Evolutionary conservation across 1,139 yeast species (phyloP), one percentile per base, ranked within the genome.

Genomic region (Insectozyma bohioensis): DNA sequence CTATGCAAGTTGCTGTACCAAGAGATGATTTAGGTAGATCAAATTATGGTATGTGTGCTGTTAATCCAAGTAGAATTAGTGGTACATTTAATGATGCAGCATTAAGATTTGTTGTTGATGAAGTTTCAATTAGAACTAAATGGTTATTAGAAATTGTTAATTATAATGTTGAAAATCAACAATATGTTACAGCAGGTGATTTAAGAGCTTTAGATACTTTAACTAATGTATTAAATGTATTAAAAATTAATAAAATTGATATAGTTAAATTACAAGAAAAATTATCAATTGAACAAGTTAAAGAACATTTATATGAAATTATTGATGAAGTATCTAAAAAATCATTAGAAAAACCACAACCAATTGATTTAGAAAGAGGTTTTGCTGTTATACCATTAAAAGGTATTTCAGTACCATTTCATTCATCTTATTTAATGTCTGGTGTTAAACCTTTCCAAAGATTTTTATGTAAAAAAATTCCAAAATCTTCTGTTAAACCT

Each of bases 1-100:
- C 99, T 30, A 92, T 92, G 98, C 98, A 92, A 75, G 98, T 92
- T 46, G 98, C 98, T 29, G 99, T 92, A 47, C 97, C 97, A 56
- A 82, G 99, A 69, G 99, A 92, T 65, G 77, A 81, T 39, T 60
- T 67, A 33, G 99, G 99, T 33, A 84, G 98, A 69, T 92, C 98
- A 41, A 92, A 94, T 72, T 92, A 92, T 56, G 97, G 98, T 73
- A 92, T 92, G 99, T 80, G 88, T 72, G 98, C 99, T 33, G 92
- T 92, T 40, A 92, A 94, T 69, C 99, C 99, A 54, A 77, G 95
- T 39, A 82, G 98, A 67, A 85, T 92, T 43, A 80, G 86, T 40
- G 68, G 86, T 39, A 85, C 96, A 9, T 92, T 92, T 69, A 76
- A 80, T 52, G 97, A 92, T 62, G 84, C 94, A 44, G 97, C 97